Evolutionary conservation across 148 eudicot genomes (phyloP).

Genomic region (Hydrangea macrophylla): DNA sequence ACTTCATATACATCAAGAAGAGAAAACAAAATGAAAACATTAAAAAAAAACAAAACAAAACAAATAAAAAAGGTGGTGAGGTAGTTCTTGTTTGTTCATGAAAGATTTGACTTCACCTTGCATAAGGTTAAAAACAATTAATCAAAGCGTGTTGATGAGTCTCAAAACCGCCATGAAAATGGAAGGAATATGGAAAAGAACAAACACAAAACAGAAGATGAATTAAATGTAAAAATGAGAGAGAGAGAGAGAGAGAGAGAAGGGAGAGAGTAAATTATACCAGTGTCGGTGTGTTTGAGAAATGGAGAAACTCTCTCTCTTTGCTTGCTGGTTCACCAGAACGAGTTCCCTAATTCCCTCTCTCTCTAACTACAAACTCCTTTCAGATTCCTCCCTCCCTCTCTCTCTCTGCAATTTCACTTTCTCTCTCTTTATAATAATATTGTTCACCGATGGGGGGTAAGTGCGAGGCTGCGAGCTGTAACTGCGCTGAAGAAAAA

Average conservation of each 20-base stretch:
- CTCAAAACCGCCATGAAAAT: conserved; percentile 15
- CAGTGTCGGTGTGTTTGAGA: conserved; percentile 2
- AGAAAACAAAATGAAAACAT: background rate
- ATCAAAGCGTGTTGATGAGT: conserved; percentile 1
- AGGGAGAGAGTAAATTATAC: conserved; percentile 16
- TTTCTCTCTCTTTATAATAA: background rate
- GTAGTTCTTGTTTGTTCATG: background rate
- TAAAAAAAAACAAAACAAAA: background rate
- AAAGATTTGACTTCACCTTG: conserved; percentile 17
- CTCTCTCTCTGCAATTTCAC: conserved; percentile 8
- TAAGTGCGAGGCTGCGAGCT: conserved; percentile 4
- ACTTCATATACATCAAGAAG: no score
- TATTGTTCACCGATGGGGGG: background rate
- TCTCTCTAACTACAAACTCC: background rate
- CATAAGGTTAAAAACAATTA: background rate
- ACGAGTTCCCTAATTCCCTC: background rate
- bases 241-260: background rate
- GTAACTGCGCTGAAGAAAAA: conserved; percentile 22
- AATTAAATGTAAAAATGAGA: background rate
- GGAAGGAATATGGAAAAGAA: background rate
- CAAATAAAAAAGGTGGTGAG: background rate
- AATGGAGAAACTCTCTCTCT: background rate
- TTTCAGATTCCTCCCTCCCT: background rate
- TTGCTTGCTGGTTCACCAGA: background rate
- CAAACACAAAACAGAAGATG: background rate